Base-by-base conservation (phyloP, 768 basidiomycete species). In the Boletus pseudopeckii region DNA sequence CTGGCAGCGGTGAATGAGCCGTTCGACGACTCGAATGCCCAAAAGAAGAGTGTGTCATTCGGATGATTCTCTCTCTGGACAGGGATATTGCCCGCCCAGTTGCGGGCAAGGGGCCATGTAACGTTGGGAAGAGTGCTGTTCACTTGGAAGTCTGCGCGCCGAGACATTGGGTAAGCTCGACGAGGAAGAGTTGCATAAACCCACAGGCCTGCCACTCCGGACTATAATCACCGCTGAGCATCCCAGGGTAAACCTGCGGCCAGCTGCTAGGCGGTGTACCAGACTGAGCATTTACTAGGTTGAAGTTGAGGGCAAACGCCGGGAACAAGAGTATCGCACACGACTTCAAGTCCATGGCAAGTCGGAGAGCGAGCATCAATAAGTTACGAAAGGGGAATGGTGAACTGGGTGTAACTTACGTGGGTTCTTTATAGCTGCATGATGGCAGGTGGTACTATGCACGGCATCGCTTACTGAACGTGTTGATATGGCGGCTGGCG, bases 1-100 rank as follows among this genome's bases (percentile, higher is more conserved):
- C 65, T 63, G 26, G 42, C 5, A 51, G 63, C 68, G 10, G 81
- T 86, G 46, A 88, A 70, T 3, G 86, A 86, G 6, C 81, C 83
- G 17, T 72, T 60, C 1, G 70, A 66, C 32, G 79, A 80, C 60
- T 87, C 85, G 55, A 83, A 81, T 15, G 77, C 84, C 71, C 79
- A 76, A 65, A 86, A 86, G 70, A 85, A 87, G 15, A 86, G 71
- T 0, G 84, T 86, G 54, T 86, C 70, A 48, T 86, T 85, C 0
- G 82, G 82, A 64, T 85, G 85, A 26, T 76, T 77, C 8, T 70
- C 67, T 45, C 85, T 77, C 56, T 82, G 74, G 4, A 86, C 84
- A 28, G 78, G 77, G 48, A 87, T 74, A 53, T 85, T 87, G 49
- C 85, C 85, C 1, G 85, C 84, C 61, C 74, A 87, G 61, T 74